phyloP scores from a whole-genome alignment of 768 basidiomycete species.

The Leccinum variicolor region DNA sequence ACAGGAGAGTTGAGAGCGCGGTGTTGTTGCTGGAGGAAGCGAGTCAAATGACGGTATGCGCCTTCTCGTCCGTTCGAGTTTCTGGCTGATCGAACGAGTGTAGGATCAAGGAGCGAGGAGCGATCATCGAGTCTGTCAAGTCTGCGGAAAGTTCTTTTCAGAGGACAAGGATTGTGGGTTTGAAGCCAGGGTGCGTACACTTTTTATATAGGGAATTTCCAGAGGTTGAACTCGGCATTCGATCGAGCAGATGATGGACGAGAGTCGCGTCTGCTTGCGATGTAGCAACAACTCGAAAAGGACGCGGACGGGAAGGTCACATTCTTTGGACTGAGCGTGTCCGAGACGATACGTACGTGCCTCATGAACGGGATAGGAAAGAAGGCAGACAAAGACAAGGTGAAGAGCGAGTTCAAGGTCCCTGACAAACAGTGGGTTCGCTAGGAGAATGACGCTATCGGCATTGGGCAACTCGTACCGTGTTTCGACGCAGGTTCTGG shows the following conservation, averaged over 20 bases:
- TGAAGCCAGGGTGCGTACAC: conserved; percentile 73
- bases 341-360: conserved; percentile 79
- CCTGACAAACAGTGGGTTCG: conserved; percentile 81
- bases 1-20: conserved; percentile 90
- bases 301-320: conserved; percentile 74
- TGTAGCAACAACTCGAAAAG: conserved; percentile 86
- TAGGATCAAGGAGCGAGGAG: conserved; percentile 67
- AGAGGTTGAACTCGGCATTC: neutral
- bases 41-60: conserved; percentile 53
- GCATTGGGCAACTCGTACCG: neutral
- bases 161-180: conserved; percentile 92
- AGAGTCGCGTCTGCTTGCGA: conserved; percentile 67
- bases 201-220: too few relatives aligned
- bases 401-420: conserved; percentile 88
- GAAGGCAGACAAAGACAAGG: conserved; percentile 68
- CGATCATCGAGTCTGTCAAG: conserved; percentile 70
- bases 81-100: conserved; percentile 1
- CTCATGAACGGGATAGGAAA: conserved; percentile 81
- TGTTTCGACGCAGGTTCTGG: conserved; percentile 68
- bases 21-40: conserved; percentile 84
- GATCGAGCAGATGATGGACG: conserved; percentile 82
- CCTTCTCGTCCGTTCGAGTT: neutral
- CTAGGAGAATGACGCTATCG: neutral
- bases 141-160: conserved; percentile 89
- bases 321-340: conserved; percentile 83